A percentile compares a stretch with the other conserved stretches of the same genome.
Evolutionary conservation across 2,329 filamentous ascomycete genomes (phyloP).

Genomic region (Colletotrichum neosansevieriae): DNA sequence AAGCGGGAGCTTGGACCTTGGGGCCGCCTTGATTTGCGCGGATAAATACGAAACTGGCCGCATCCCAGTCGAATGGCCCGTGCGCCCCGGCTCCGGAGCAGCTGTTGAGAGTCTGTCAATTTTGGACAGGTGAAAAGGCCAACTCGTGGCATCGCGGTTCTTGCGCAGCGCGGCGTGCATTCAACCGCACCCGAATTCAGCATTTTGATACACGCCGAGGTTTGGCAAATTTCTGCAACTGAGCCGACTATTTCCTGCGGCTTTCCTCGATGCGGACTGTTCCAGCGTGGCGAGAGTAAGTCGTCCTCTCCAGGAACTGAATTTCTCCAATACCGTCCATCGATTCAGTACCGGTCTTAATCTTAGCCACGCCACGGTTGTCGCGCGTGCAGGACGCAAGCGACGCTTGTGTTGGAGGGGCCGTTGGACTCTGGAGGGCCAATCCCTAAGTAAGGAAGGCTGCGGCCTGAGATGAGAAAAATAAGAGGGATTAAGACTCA

Average conservation of each 20-base stretch:
- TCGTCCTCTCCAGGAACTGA: background rate
- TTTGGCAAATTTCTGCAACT: background rate
- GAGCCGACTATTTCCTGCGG: background rate
- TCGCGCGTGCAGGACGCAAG: constrained; percentile 29
- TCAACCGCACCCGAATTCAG: constrained; percentile 31
- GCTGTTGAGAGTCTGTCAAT: no score
- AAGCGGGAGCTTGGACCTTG: constrained; percentile 36
- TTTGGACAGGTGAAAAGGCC: no score
- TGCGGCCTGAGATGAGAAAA: constrained; percentile 25
- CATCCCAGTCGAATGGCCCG: constrained; percentile 25
- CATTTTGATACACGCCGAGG: constrained; percentile 11
- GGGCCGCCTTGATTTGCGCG: constrained; percentile 40
- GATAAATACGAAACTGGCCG: constrained; percentile 39
- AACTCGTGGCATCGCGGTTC: background rate
- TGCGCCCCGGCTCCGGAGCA: constrained; percentile 26
- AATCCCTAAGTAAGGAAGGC: constrained; percentile 28
- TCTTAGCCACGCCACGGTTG: constrained; percentile 20
- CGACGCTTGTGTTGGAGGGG: constrained; percentile 25
- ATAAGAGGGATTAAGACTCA: constrained; percentile 6
- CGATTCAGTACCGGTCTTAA: background rate
- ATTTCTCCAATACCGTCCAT: background rate
- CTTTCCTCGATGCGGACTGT: background rate
- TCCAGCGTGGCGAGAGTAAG: background rate
- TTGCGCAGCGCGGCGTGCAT: constrained; percentile 16
- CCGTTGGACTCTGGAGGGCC: constrained; percentile 20